Base-by-base conservation (phyloP, 768 basidiomycete species). In the Lactifluus volemus region DNA sequence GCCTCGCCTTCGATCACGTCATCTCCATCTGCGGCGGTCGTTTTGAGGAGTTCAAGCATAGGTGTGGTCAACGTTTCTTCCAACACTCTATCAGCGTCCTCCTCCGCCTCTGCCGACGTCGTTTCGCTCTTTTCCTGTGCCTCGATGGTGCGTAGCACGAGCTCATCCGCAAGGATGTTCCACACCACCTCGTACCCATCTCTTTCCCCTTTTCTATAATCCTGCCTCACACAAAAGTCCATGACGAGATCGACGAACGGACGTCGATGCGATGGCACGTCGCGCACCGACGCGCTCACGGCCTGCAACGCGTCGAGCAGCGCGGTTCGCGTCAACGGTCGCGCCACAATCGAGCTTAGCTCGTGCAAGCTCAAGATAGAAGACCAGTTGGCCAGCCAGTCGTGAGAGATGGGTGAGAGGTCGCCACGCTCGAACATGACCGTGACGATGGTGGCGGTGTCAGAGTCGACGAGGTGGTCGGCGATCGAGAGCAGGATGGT, bases 381-480 rank as follows among this genome's bases (percentile, higher is more conserved):
- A 41, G 75, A 70, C 89, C 89, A 90, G 67, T 85, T 84, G 17
- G 73, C 73, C 30, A 90, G 70, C 89, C 89, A 92, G 5, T 83
- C 79, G 0, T 84, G 81, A 1, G 84, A 83, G 11, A 85, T 85
- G 1, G 89, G 89, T 2, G 82, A 84, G 36, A 90, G 76, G 51
- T 83, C 80, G 64, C 86, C 83, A 58, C 86, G 82, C 49, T 83
- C 82, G 41, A 78, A 74, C 84, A 92, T 86, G 55, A 82, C 73
- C 11, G 68, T 68, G 8, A 88, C 81, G 3, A 89, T 76, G 54
- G 78, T 78, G 0, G 83, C 80, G 0, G 86, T 86, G 68, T 89
- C 85, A 15, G 70, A 67, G 64, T 92, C 89, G 3, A 83, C 78
- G 29, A 92, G 75, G 68, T 90, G 82, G n/a, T 82, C 79, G 25